Base-by-base conservation (phyloP, 2,329 filamentous ascomycete genomes). In the Mycocentrospora acerina region DNA sequence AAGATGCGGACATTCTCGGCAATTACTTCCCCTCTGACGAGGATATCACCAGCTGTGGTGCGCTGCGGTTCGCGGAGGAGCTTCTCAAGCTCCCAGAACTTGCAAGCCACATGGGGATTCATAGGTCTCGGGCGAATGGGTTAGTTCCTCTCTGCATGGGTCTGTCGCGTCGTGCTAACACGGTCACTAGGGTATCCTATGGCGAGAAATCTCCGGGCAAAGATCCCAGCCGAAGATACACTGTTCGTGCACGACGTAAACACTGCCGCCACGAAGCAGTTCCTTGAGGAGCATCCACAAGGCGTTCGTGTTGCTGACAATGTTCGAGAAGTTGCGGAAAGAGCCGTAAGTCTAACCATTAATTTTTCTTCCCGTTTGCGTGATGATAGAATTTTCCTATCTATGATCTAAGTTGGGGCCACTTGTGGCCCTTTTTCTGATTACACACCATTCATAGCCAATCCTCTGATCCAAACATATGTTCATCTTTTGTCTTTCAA, bases 381-480 rank as follows among this genome's bases (percentile, higher is more conserved):
- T 78, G 78, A 80, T 79, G 76, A 79, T 53, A 53, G 56, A 48
- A 48, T 54, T 63, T 50, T 65, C 71, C 72, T 71, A 74, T 77
- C 69, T 73, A 83, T 85, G 82, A 85, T 85, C 81, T 84, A 86
- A 86, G 81, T 85, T 83, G 81, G 81, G 69, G 70, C 72, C 69
- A 72, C 70, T 73, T 68, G 73, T 73, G 65, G 65, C 68, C 73
- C 75, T 74, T 74, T 44, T 57, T 64, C 62, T 85, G 82, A 85
- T 86, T 85, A 78, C 60, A 62, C 69, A 62, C 68, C 68, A 72
- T 68, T 73, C 71, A 81, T 76, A 86, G 82, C 83, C 82, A 86
- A 86, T 86, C 83, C 81, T 85, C 82, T 85, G 82, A 84, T 60
- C 48, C 37, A 45, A 43, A 26, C 28, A 33, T 28, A 41, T 29